A percentile compares a stretch with the other conserved stretches of the same genome.
Conservation (phyloP, 202 grass and related monocot genomes). For the Setaria italica region DNA sequence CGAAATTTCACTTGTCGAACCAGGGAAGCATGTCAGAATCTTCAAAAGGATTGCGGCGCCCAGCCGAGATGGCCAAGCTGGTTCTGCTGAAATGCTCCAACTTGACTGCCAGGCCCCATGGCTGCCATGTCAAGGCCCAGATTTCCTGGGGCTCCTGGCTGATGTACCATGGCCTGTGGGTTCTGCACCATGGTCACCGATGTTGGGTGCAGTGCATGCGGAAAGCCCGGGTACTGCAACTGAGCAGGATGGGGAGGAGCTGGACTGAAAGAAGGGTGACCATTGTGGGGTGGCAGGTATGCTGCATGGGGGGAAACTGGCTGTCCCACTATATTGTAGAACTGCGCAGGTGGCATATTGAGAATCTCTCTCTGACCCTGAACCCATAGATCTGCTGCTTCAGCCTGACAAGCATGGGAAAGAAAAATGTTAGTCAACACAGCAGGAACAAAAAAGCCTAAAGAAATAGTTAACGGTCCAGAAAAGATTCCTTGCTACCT, state of each 20-base stretch:
- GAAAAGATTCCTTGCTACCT: conserved; percentile 52
- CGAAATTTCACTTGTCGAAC: neutral
- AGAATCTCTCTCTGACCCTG: conserved; percentile 67
- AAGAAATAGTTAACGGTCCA: neutral
- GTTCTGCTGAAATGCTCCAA: conserved; percentile 76
- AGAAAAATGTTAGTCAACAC: neutral
- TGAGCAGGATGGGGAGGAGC: conserved; percentile 64
- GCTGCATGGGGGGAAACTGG: conserved; percentile 63
- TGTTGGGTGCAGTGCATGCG: conserved; percentile 57
- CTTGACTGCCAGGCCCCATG: conserved; percentile 61
- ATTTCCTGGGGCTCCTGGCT: conserved; percentile 55
- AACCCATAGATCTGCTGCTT: conserved; percentile 75
- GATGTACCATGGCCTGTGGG: conserved; percentile 77
- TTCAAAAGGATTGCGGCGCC: conserved; percentile 68
- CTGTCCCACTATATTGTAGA: conserved; percentile 75
- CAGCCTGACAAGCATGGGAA: conserved; percentile 49
- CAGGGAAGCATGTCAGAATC: conserved; percentile 28
- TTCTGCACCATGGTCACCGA: conserved; percentile 68
- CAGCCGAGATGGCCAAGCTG: conserved; percentile 76
- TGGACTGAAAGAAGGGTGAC: conserved; percentile 67
- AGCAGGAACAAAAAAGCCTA: neutral
- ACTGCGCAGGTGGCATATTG: conserved; percentile 57
- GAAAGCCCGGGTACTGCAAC: conserved; percentile 65
- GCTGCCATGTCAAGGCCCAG: conserved; percentile 63
- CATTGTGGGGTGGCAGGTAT: conserved; percentile 59